A percentile compares a stretch with the other conserved stretches of the same genome.
Evolutionary conservation across 371 early-diverging fungal genomes (phyloP).

Genomic region (Lichtheimia ramosa): DNA sequence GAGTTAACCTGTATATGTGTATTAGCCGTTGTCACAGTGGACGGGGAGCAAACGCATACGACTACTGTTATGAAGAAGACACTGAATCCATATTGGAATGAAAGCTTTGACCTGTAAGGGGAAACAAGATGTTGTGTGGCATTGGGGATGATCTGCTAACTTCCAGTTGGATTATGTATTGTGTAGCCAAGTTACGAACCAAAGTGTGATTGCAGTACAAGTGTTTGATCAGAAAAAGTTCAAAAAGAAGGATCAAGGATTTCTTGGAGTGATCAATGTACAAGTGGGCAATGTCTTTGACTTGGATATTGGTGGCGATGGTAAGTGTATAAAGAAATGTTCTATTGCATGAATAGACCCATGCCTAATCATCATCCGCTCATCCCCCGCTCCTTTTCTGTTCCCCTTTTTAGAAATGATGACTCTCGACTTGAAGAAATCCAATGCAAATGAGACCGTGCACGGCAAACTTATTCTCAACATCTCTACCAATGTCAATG

Average conservation of each 20-base stretch:
- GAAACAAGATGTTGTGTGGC: not conserved
- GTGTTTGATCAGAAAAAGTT: conserved; percentile 96
- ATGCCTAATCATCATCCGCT: conserved; percentile 1
- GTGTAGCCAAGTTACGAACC: conserved; percentile 66
- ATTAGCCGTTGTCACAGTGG: conserved; percentile 88
- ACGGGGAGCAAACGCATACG: conserved; percentile 82
- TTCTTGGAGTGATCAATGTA: conserved; percentile 91
- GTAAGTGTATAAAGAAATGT: conserved; percentile 37
- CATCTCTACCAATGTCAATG: conserved; percentile 63
- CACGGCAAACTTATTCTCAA: conserved; percentile 83
- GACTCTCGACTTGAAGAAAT: conserved; percentile 83
- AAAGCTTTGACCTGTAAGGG: conserved; percentile 68
- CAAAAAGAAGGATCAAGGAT: conserved; percentile 93
- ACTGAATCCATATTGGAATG: conserved; percentile 83
- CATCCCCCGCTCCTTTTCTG: not conserved
- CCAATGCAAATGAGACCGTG: conserved; percentile 77
- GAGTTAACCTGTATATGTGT: conserved; percentile 25
- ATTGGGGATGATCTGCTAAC: not conserved
- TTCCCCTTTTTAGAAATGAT: conserved; percentile 68
- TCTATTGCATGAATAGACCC: conserved; percentile 3
- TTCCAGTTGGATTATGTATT: not conserved
- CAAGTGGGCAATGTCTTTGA: conserved; percentile 82
- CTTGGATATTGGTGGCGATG: conserved; percentile 68
- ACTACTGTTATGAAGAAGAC: conserved; percentile 78
- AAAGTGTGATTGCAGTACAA: conserved; percentile 87